Evolutionary conservation across 1,284 basidiomycete genomes (phyloP).

Genomic region (Leccinum variabile): DNA sequence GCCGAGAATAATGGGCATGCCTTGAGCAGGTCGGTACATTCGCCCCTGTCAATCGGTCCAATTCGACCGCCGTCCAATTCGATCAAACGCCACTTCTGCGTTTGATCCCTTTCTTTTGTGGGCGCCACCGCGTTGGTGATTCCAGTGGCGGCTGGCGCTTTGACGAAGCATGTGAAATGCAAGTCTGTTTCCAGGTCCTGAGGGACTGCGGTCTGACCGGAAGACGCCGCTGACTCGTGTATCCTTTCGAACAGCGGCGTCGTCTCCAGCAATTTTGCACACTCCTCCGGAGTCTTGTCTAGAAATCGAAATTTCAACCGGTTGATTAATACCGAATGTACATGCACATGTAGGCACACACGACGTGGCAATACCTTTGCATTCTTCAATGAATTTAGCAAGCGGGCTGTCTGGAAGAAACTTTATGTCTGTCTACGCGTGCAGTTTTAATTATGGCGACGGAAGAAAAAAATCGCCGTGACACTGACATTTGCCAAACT

Average conservation of each 20-base stretch:
- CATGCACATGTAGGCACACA: background rate
- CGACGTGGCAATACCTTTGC: constrained; percentile 45
- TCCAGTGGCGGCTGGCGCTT: constrained; percentile 47
- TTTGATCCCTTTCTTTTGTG: constrained; percentile 19
- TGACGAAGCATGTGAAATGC: constrained; percentile 86
- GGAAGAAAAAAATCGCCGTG: constrained; percentile 9
- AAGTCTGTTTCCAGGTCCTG: constrained; percentile 63
- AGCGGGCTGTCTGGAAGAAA: constrained; percentile 58
- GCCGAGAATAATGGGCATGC: constrained; percentile 36
- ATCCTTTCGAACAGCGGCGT: constrained; percentile 76
- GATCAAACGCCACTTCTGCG: constrained; percentile 50
- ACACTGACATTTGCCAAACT: constrained; percentile 67
- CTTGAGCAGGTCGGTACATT: constrained; percentile 57
- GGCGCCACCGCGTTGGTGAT: background rate
- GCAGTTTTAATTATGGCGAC: background rate
- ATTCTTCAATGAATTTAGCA: constrained; percentile 61
- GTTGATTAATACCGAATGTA: background rate
- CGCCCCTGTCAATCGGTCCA: constrained; percentile 80
- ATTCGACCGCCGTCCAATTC: constrained; percentile 80
- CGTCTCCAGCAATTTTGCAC: constrained; percentile 72
- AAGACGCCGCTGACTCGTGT: constrained; percentile 66
- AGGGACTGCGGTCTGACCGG: constrained; percentile 66
- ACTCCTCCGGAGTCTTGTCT: constrained; percentile 69
- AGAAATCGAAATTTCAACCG: background rate
- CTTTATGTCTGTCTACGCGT: constrained; percentile 53